Evolutionary conservation across 768 basidiomycete species (phyloP), one percentile per base, ranked within the genome.

Genomic region (Suillus occidentalis): DNA sequence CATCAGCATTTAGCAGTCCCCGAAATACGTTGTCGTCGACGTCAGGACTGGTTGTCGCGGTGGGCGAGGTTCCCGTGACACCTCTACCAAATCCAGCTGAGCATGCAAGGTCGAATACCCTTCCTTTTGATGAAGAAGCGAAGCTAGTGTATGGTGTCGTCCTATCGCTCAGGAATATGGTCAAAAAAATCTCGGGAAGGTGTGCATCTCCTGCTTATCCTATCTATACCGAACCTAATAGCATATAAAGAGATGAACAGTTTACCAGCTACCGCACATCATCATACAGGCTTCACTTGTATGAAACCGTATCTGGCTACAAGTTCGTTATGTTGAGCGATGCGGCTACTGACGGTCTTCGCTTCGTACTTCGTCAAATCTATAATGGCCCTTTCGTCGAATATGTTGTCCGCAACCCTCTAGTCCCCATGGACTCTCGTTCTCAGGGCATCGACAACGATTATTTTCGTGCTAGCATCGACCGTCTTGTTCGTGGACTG

Each of bases 131-230:
- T 72, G 97, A 99, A 76, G 97, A 99, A 76, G 90, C 90, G 1
- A 99, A 99, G 74, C 84, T 99, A 66, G 96, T 99, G 0, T 99
- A 99, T 74, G 97, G 97, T 63, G 93, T 99, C 62, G 83, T 99
- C 16, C 81, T 98, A 50, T 95, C 94, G 8, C 74, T 99, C 70
- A 80, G 94, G 62, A 95, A 94, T 76, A 97, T 99, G 95, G 82
- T 97, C 73, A 97, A 89, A 82, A 99, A 97, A 76, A 77, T 99
- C 12, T 92, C 96, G 14, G 89, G 91, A 69, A 84, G 89, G 97
- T 95, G 68, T 47, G 80, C 70, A 40, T 34, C 7, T 2, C 60
- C 42, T 39, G 12, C 49, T 42, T 50, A 22, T 25, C 49, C 55
- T 58, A 9, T 57, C 25, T n/a, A 18, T 52, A 20, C 56, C 3